Base-by-base conservation (phyloP, 805 yeast genomes). In the Nakazawaea anatomiae region DNA sequence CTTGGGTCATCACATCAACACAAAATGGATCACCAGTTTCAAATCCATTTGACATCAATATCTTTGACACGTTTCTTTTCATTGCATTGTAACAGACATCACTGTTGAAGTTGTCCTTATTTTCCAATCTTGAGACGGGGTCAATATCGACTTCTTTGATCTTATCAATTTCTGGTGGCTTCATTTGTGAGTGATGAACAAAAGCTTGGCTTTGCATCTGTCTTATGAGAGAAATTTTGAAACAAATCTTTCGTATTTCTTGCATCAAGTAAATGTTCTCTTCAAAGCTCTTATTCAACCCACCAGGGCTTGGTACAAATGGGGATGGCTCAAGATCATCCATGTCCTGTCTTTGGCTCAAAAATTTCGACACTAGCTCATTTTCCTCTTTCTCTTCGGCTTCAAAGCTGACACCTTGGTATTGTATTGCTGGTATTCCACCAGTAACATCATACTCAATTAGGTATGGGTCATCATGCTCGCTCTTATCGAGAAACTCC, bases 11-110 rank as follows among this genome's bases (percentile, higher is more conserved):
- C 2, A 89, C 78, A 54, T 87, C 85, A 29, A 88, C 76, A 5
- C 97, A 97, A 45, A 75, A 71, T 10, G 85, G 80, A 57, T 88
- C 89, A 0, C 95, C 79, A 0, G 86, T 72, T 68, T 94, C 98
- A 70, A 88, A 94, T 0, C 99, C 99, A 42, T 85, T 83, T 40
- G 89, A 85, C 98, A 94, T 92, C 1, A 88, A 81, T 18, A 94
- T 70, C 54, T 89, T 89, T 18, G 91, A 79, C 0, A 88, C 80
- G 40, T 85, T 79, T 57, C 86, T 81, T 56, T 80, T 75, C 70
- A 94, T 68, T 0, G 87, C 80, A 1, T 81, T 73, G 58, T 76
- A 80, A 8, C 90, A 85, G 11, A 89, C 73, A 3, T 76, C 80
- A n/a, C 73, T 74, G 51, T 76, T 76, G 60, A 74, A 71, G 9